Evolutionary conservation across 495 filamentous ascomycete species (phyloP), one percentile per base, ranked within the genome.

Genomic region (Geopyxis carbonaria): DNA sequence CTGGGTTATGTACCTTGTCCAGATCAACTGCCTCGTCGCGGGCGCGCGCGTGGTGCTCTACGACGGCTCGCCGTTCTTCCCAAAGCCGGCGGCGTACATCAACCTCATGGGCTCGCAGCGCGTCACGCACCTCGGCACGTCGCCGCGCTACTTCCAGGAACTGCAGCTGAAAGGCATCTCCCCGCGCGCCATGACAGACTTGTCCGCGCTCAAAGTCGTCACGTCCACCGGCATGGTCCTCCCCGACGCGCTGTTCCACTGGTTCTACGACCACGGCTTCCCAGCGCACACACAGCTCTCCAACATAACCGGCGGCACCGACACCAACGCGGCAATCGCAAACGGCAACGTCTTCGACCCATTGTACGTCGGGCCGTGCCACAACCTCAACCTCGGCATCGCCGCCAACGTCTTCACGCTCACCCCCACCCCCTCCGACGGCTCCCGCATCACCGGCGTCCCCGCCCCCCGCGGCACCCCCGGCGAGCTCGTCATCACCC

Each of bases 241-340:
- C 6, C 68, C 75, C 5, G 68, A 80, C 31, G 64, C 70, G 24
- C 61, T 80, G 27, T 83, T 81, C 53, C 69, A 79, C 40, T 87
- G 78, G 78, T 83, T 85, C 64, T 85, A 84, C 58, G 78, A 84
- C 55, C 53, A 56, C n/a, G 80, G 65, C 9, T 87, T 87, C 57
- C 78, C 78, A 0, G 21, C 64, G 2, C 55, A 60, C 45, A 64
- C 70, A 3, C 78, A 77, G 5, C 63, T 85, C 3, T 65, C 56
- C 36, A 87, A 87, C 48, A 76, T 85, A 34, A 75, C 76, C 1
- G 80, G 80, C 11, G 78, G 79, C 40, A 85, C 79, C 16, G 79
- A 87, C 63, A 64, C 85, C 29, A 41, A 41, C 29, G 78, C 72
- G 5, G 78, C 71, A 44, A 80, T 87, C 46, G 76, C 67, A 22